These are phyloP conservation scores for Helminthosporium solani DNA, from an alignment of 2,329 filamentous ascomycete species.

Conservation along the genomic window DNA sequence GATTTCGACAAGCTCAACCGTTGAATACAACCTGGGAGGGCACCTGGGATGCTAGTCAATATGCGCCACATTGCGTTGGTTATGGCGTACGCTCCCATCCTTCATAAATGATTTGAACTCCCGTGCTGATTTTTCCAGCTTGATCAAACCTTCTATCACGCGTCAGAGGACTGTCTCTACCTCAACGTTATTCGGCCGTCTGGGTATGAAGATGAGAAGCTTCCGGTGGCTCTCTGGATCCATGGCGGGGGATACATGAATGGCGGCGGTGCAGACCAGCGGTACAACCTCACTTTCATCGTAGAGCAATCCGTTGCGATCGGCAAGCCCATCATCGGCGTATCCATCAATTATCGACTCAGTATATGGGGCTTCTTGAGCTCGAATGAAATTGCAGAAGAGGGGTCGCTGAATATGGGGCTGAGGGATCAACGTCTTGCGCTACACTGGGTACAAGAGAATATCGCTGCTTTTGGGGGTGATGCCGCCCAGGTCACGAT, in stretches of 20 bases:
- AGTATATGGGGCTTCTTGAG: constrained; percentile 65
- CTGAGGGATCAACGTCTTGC: constrained; percentile 49
- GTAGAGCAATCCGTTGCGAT: constrained; percentile 50
- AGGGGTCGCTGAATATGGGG: constrained; percentile 50
- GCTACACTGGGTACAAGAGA: constrained; percentile 48
- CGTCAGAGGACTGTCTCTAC: constrained; percentile 53
- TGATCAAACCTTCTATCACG: constrained; percentile 49
- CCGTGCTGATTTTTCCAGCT: constrained; percentile 31
- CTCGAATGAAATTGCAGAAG: constrained; percentile 25
- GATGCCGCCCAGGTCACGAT: constrained; percentile 47
- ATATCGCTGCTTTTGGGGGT: constrained; percentile 49
- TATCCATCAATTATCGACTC: constrained; percentile 55
- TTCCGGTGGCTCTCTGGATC: constrained; percentile 58
- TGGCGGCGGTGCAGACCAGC: constrained; percentile 54
- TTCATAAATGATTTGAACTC: neutral
- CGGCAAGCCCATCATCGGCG: constrained; percentile 50
- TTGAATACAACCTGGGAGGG: constrained; percentile 45
- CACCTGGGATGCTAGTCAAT: constrained; percentile 38
- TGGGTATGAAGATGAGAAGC: constrained; percentile 28
- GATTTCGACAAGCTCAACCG: constrained; percentile 51
- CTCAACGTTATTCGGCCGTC: constrained; percentile 54
- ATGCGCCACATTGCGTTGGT: constrained; percentile 29
- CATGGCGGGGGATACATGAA: constrained; percentile 54
- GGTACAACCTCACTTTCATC: constrained; percentile 51
- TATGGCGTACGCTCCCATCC: constrained; percentile 1